Evolutionary conservation across 805 yeast species (phyloP), one percentile per base, ranked within the genome.

Genomic region (Spathaspora arborariae): DNA sequence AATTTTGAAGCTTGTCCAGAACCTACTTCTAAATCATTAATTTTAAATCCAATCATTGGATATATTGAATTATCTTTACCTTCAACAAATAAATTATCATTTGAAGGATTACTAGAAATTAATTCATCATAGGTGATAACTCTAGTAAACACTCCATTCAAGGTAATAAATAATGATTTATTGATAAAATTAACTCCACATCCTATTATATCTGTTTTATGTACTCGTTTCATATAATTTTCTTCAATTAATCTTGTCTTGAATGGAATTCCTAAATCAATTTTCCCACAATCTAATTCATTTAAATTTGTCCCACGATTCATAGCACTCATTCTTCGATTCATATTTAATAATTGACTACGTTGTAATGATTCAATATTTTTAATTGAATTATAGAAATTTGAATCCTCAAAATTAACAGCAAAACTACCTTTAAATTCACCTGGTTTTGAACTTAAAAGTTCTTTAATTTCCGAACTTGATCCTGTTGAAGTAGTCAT

Each of bases 131-230:
- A 57, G 4, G 52, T 40, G 6, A 68, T 59, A 3, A 54, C 54
- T 30, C 52, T 58, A 8, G 64, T 63, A 33, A 65, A 52, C 2
- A 86, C 74, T 1, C 97, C 97, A 64, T 91, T 90, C 60, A 86
- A 84, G 0, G 97, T 90, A 52, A 80, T 80, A 56, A 90, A 91
- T 2, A 88, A 74, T 0, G 81, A 66, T 37, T 79, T 75, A 36
- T 78, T 79, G 13, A 76, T 69, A 55, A 79, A 85, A 66, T 90
- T 85, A 20, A 89, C 75, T 4, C 97, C 97, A 63, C 91, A 85
- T 0, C 97, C 97, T 51, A 91, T 75, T 2, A 78, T 70, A 62
- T 89, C 96, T 19, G 63, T 56, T 37, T 50, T 56, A 40, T 48
- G 51, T 2, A 45, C 20, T 39, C 56, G 58, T 16, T 41, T 49